Evolutionary conservation across 768 basidiomycete species (phyloP).

Genomic region (Rhizopogon vinicolor): DNA sequence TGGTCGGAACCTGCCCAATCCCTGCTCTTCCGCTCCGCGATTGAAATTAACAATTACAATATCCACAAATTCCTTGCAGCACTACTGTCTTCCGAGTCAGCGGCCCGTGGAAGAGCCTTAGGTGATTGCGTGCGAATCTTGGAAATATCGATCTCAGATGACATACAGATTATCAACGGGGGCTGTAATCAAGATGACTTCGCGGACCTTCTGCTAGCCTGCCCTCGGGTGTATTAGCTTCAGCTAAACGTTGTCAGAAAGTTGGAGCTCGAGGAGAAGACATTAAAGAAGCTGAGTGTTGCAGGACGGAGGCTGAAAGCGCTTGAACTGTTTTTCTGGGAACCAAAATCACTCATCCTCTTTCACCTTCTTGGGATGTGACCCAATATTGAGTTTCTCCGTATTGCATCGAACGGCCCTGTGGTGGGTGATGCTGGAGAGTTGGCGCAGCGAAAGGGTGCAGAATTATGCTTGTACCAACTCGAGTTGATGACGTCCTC

Average conservation of each 20-base stretch:
- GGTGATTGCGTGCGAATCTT: constrained; percentile 18
- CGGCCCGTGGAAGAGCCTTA: constrained; percentile 9
- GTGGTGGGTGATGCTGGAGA: too few species aligned
- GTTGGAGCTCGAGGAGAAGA: constrained; percentile 23
- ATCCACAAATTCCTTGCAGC: constrained; percentile 12
- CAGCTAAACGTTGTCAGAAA: constrained; percentile 12
- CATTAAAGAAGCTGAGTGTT: constrained; percentile 19
- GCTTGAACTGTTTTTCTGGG: constrained; percentile 17
- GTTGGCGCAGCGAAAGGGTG: too few species aligned
- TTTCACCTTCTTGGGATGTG: too few species aligned
- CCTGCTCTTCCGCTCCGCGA: constrained; percentile 21
- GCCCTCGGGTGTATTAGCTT: constrained; percentile 32
- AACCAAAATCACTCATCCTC: too few species aligned
- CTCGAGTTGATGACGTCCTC: too few species aligned
- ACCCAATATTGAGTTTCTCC: too few species aligned
- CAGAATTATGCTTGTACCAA: too few species aligned
- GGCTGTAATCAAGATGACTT: not conserved
- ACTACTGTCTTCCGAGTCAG: constrained; percentile 9
- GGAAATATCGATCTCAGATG: constrained; percentile 9
- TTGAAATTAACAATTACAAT: not conserved
- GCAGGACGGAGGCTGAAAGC: constrained; percentile 26
- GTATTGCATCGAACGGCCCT: too few species aligned
- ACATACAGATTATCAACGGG: too few species aligned
- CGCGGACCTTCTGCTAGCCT: constrained; percentile 17
- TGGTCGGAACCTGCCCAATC: constrained; percentile 24